These are phyloP conservation scores for Xerocomellus intermedius DNA, from an alignment of 768 basidiomycete genomes.

Conservation along the genomic window DNA sequence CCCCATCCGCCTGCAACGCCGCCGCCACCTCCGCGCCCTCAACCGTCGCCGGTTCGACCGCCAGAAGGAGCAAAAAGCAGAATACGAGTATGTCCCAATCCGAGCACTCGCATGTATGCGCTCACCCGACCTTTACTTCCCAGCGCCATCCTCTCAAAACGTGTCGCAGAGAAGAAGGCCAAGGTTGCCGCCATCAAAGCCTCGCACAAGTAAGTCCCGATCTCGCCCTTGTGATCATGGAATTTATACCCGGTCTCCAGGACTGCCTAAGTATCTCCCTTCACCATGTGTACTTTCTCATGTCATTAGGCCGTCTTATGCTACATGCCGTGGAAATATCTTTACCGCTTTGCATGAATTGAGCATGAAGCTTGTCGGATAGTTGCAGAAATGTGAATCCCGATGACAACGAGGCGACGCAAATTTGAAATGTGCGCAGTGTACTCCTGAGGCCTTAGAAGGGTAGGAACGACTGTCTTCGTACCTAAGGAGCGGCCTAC, in stretches of 20 bases:
- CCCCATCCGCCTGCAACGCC: constrained; percentile 92
- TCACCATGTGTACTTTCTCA: constrained; percentile 21
- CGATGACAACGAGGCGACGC: too few relatives aligned
- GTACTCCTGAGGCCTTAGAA: too few relatives aligned
- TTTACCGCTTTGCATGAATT: not conserved
- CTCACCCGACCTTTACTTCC: not conserved
- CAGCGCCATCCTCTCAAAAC: constrained; percentile 79
- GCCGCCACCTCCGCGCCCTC: constrained; percentile 87
- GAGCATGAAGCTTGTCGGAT: not conserved
- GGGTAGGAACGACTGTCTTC: too few relatives aligned
- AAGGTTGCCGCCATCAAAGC: constrained; percentile 88
- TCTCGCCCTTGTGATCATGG: not conserved
- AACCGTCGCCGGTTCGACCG: constrained; percentile 83
- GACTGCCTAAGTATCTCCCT: constrained; percentile 18
- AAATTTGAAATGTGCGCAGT: too few relatives aligned
- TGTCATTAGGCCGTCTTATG: constrained; percentile 24
- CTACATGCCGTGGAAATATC: constrained; percentile 4
- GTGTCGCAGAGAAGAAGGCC: constrained; percentile 89
- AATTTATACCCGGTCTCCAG: constrained; percentile 1
- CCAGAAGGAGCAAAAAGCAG: constrained; percentile 94
- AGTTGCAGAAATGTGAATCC: too few relatives aligned
- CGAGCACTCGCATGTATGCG: not conserved
- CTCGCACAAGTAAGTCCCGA: constrained; percentile 60
- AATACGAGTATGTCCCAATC: constrained; percentile 70
- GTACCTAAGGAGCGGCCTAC: too few relatives aligned